Evolutionary conservation across 768 basidiomycete species (phyloP).

Genomic region (Termitomyces titanicus): DNA sequence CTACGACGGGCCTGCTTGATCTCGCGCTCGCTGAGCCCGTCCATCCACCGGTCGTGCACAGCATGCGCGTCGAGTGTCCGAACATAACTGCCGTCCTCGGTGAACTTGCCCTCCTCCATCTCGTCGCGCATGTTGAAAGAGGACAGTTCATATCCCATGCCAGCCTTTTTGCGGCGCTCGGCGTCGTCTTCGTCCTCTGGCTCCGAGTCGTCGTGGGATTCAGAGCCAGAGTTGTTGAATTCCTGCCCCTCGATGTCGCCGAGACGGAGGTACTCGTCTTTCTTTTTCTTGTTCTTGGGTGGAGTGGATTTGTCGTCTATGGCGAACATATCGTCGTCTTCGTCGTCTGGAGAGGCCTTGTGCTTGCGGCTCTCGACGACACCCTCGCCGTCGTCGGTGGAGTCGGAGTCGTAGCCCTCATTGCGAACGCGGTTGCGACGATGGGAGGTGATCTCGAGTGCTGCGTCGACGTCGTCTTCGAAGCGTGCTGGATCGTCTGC

Average conservation of each 20-base stretch:
- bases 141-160: conserved; percentile 92
- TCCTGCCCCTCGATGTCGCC: conserved; percentile 98
- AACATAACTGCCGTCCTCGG: conserved; percentile 87
- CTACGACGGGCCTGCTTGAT: conserved; percentile 78
- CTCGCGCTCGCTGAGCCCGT: conserved; percentile 78
- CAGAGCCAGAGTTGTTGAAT: conserved; percentile 52
- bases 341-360: conserved; percentile 41
- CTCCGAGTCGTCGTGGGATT: conserved; percentile 44
- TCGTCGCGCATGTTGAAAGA: conserved; percentile 99
- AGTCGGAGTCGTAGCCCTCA: conserved; percentile 91
- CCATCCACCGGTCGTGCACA: conserved; percentile 95
- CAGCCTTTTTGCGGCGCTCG: conserved; percentile 69
- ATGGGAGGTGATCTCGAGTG: conserved; percentile 63
- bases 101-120: conserved; percentile 98
- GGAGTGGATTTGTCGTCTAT: conserved; percentile 29
- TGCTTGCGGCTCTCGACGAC: conserved; percentile 80
- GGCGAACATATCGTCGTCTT: conserved; percentile 80
- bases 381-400: conserved; percentile 92
- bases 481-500: conserved; percentile 72
- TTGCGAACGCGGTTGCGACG: conserved; percentile 72
- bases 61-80: conserved; percentile 87
- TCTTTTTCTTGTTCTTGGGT: conserved; percentile 44
- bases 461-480: conserved; percentile 72
- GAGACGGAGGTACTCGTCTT: conserved; percentile 74
- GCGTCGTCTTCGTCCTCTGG: conserved; percentile 78